Conservation (phyloP, 225 moss, liverwort and hornwort genomes). For the Neckera pumila region DNA sequence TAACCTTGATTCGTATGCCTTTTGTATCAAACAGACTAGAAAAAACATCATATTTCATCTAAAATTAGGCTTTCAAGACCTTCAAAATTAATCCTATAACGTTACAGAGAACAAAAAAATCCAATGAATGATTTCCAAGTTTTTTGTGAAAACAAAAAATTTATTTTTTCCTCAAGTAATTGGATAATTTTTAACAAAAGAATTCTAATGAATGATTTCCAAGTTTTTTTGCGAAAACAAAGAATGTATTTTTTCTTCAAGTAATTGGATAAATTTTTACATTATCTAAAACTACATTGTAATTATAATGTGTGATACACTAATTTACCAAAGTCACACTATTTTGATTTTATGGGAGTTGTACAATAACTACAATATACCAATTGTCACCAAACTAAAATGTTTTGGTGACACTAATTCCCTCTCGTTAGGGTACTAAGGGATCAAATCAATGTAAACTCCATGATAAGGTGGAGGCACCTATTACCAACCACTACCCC, state of each 20-base stretch:
- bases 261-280: not conserved
- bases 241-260: not conserved
- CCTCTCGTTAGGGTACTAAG: not conserved
- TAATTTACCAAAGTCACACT: not conserved
- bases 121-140: too few relatives aligned
- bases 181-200: not conserved
- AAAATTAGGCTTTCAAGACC: not conserved
- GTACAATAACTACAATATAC: accelerated
- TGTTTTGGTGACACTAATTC: not conserved
- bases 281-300: too few relatives aligned
- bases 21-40: accelerated
- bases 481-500: too few relatives aligned
- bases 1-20: not conserved
- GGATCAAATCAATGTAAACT: not conserved
- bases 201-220: too few relatives aligned
- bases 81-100: accelerated
- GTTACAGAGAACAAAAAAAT: accelerated
- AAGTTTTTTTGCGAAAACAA: not conserved
- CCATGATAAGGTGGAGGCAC: too few relatives aligned
- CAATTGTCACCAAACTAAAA: too few relatives aligned
- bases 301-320: too few relatives aligned
- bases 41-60: too few relatives aligned
- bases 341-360: not conserved
- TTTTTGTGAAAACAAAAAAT: not conserved
- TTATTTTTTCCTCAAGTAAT: accelerated